Conservation (phyloP, 2,329 filamentous ascomycete species). For the Aspergillus sp. region DNA sequence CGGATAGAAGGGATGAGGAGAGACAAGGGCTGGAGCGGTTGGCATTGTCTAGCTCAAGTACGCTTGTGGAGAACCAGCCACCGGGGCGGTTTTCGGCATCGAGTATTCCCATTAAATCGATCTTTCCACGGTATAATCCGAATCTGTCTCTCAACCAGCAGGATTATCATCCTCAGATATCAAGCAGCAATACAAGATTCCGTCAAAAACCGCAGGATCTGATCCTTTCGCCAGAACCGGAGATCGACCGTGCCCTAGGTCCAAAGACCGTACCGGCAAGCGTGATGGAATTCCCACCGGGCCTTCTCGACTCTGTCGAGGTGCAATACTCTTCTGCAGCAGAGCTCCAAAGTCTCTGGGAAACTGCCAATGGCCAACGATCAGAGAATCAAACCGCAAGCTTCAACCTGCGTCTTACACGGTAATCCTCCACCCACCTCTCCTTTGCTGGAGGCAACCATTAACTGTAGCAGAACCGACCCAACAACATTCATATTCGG, state of each 20-base stretch:
- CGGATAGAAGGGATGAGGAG: slow-evolving; percentile 1
- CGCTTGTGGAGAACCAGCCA: slow-evolving; percentile 6
- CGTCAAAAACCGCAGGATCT: slow-evolving; percentile 21
- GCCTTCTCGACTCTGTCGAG: slow-evolving; percentile 27
- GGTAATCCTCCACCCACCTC: slow-evolving; percentile 23
- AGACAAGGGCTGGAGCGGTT: no score
- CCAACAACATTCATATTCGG: slow-evolving; percentile 40
- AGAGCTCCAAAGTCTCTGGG: slow-evolving; percentile 39
- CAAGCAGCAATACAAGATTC: slow-evolving; percentile 9
- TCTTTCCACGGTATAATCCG: slow-evolving; percentile 41
- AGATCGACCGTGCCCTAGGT: slow-evolving; percentile 30
- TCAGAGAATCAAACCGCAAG: slow-evolving; percentile 23
- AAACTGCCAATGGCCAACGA: slow-evolving; percentile 40
- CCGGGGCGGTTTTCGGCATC: slow-evolving; percentile 19
- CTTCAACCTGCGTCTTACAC: slow-evolving; percentile 37
- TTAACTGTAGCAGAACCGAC: slow-evolving; percentile 28
- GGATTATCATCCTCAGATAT: slow-evolving; percentile 26
- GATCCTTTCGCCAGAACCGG: slow-evolving; percentile 25
- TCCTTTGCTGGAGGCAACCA: background rate
- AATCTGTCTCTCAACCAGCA: slow-evolving; percentile 31
- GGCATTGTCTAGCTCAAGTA: slow-evolving; percentile 7
- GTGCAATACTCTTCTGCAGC: slow-evolving; percentile 32
- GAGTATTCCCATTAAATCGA: slow-evolving; percentile 36
- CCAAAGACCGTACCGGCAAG: slow-evolving; percentile 39
- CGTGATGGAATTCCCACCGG: slow-evolving; percentile 35